Base-by-base conservation (phyloP, 2,329 filamentous ascomycete genomes). In the Gyromitra esculenta region DNA sequence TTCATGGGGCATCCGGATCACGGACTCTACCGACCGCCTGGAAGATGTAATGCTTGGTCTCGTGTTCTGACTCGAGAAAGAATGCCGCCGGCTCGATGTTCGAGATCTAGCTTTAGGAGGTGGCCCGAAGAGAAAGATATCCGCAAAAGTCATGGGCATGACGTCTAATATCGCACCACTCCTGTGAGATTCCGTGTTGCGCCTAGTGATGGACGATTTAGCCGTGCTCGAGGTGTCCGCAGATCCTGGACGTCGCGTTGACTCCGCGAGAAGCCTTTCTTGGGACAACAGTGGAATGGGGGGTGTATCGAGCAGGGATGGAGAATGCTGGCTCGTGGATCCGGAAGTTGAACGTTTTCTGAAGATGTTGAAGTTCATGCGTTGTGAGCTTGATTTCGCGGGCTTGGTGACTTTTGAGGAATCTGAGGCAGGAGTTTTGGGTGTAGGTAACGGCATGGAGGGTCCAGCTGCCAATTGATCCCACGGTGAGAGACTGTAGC, bases 321-420 rank as follows among this genome's bases (percentile, higher is more conserved):
- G 65, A 7, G 59, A 48, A 21, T n/a, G 18, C 5, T 31, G 57
- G 60, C 48, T 64, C 18, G 50, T 18, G 15, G 25, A 31, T 31
- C 25, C 2, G 25, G 72, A 69, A n/a, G 37, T n/a, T 11, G 72
- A 59, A 11, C 59, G 59, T 39, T 65, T 75, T 15, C 57, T 59
- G 39, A 75, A 75, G 31, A 75, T 70, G 39, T 75, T 75, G 35
- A 75, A 71, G 31, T 62, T 75, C 4, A 43, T 75, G 35, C 64
- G 64, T 13, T 64, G 72, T 31, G 39, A 35, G 15, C 54, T 25
- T 5, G 72, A 54, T 70, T 71, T 71, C 13, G 2, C 31, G 43
- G 72, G 45, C n/a, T 25, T 59, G 13, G n/a, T 35, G 18, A 45
- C 48, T 18, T 35, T 25, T 15, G 65, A 71, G n/a, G 64, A 50